Percentiles rank a stretch among this genome's conserved stretches.
Conservation (phyloP, 2,329 filamentous ascomycete species). For the Talaromyces sp. region DNA sequence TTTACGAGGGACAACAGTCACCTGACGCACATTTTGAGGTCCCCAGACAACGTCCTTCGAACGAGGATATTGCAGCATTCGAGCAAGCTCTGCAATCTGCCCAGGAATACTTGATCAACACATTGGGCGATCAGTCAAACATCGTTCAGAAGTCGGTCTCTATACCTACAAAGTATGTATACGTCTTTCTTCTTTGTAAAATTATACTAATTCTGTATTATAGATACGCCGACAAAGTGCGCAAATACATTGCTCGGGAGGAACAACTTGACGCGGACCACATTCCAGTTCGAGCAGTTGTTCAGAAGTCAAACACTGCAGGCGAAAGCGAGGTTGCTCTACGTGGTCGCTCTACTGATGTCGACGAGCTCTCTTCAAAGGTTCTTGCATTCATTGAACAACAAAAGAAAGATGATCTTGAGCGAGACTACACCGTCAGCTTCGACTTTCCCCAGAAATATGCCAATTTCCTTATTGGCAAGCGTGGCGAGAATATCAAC, state of each 20-base stretch:
- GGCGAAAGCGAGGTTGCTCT: slow-evolving; percentile 59
- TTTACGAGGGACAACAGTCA: slow-evolving; percentile 48
- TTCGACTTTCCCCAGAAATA: slow-evolving; percentile 96
- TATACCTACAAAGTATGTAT: slow-evolving; percentile 51
- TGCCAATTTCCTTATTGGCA: slow-evolving; percentile 77
- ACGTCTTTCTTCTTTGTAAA: background rate
- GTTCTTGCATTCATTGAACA: slow-evolving; percentile 77
- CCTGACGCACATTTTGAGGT: slow-evolving; percentile 51
- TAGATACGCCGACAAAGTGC: slow-evolving; percentile 61
- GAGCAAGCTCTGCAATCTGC: slow-evolving; percentile 58
- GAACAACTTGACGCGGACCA: slow-evolving; percentile 51
- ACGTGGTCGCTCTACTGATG: slow-evolving; percentile 70
- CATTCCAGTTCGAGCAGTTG: slow-evolving; percentile 56
- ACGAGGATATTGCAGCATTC: slow-evolving; percentile 55
- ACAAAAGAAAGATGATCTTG: slow-evolving; percentile 88
- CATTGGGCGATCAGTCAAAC: slow-evolving; percentile 54
- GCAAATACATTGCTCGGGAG: slow-evolving; percentile 57
- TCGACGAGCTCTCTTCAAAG: slow-evolving; percentile 69
- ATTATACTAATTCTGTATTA: background rate
- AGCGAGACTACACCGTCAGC: slow-evolving; percentile 77
- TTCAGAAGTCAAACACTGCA: slow-evolving; percentile 47
- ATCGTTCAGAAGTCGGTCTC: slow-evolving; percentile 54
- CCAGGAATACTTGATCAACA: slow-evolving; percentile 53
- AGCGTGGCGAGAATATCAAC: slow-evolving; percentile 66
- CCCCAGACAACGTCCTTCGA: slow-evolving; percentile 54